Evolutionary conservation across 257 asterid species (phyloP).

Genomic region (Parsonsia alboflavescens): DNA sequence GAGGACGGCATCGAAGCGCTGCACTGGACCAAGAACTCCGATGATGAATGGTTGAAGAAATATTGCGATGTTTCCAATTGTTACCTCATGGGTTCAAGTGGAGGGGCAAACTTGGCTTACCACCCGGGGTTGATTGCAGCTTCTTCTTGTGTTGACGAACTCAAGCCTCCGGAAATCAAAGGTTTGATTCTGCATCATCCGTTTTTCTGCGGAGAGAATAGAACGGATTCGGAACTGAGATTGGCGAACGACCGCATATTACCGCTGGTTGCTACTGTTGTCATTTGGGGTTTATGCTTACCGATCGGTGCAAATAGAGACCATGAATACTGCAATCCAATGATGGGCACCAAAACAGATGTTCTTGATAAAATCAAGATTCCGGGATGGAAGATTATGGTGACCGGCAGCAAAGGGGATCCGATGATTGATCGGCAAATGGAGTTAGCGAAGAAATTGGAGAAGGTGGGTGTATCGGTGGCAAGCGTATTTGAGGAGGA

Average conservation of each 20-base stretch:
- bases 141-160: not conserved
- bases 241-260: not conserved
- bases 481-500: conserved; percentile 1
- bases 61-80: not conserved
- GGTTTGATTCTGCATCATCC: conserved; percentile 15
- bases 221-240: conserved; percentile 9
- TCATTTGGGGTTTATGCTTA: conserved; percentile 13
- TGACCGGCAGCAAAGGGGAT: conserved; percentile 2
- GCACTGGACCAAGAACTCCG: conserved; percentile 14
- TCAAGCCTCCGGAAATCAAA: conserved; percentile 5
- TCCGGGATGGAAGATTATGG: conserved; percentile 18
- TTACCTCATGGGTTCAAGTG: conserved; percentile 5
- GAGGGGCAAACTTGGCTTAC: conserved; percentile 1
- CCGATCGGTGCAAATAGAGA: conserved; percentile 15
- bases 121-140: not conserved
- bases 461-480: not conserved
- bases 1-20: conserved; percentile 23
- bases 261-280: not conserved
- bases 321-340: conserved; percentile 12
- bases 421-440: conserved; percentile 7
- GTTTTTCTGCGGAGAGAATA: conserved; percentile 12
- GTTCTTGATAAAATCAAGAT: conserved; percentile 10
- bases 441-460: conserved; percentile 10
- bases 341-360: not conserved
- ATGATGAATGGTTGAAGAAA: conserved; percentile 4